These are phyloP conservation scores for Gracilariopsis chorda DNA, from an alignment of 23 red algal species.

Conservation along the genomic window DNA sequence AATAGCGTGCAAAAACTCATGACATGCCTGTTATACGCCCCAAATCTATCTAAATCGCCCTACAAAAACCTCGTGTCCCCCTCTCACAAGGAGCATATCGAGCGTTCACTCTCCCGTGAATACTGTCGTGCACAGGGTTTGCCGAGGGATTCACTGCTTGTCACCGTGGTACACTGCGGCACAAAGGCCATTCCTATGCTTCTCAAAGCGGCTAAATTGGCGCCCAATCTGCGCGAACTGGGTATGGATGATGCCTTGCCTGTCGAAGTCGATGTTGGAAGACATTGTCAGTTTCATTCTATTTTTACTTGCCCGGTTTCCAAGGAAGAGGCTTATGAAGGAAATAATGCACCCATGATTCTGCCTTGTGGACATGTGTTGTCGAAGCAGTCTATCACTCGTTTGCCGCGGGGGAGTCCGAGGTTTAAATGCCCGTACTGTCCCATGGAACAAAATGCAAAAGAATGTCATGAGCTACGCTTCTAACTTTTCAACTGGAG, in stretches of 20 bases:
- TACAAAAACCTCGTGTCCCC: slow-evolving; percentile 70
- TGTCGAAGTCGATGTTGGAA: slow-evolving; percentile 80
- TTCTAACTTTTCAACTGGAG: slow-evolving; percentile 25
- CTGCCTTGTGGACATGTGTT: slow-evolving; percentile 86
- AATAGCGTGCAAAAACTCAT: slow-evolving; percentile 70
- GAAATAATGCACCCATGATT: slow-evolving; percentile 73
- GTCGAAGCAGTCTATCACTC: slow-evolving; percentile 69
- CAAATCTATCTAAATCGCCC: slow-evolving; percentile 39
- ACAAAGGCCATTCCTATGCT: slow-evolving; percentile 70
- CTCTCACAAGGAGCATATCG: slow-evolving; percentile 43
- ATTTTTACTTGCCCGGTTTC: slow-evolving; percentile 85
- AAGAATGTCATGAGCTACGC: slow-evolving; percentile 54
- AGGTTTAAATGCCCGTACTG: slow-evolving; percentile 94
- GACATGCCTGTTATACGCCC: slow-evolving; percentile 70
- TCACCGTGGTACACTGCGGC: slow-evolving; percentile 70
- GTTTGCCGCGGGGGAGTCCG: slow-evolving; percentile 67
- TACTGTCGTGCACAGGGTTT: slow-evolving; percentile 70
- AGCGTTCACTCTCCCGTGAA: slow-evolving; percentile 42
- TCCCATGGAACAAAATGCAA: slow-evolving; percentile 76
- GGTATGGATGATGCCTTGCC: slow-evolving; percentile 73
- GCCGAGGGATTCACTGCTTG: slow-evolving; percentile 56
- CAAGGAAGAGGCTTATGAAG: slow-evolving; percentile 65
- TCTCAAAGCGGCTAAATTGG: slow-evolving; percentile 62
- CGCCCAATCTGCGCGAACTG: slow-evolving; percentile 57
- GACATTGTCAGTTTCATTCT: slow-evolving; percentile 70